Base-by-base conservation (phyloP, 306 rosid species). In the Vicia faba region DNA sequence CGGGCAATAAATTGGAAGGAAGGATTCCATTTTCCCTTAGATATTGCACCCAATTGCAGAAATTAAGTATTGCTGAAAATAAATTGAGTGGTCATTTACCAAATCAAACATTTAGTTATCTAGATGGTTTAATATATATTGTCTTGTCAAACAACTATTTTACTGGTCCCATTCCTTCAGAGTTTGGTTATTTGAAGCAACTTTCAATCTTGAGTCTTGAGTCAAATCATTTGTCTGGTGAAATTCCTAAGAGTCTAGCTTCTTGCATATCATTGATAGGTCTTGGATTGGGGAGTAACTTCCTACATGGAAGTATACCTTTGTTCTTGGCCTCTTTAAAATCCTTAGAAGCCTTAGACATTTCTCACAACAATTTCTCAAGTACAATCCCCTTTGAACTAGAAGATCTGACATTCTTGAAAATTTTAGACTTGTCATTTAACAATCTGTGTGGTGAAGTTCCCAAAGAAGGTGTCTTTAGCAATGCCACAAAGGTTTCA, bases 391-490 rank as follows among this genome's bases (percentile, higher is more conserved):
- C 78, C 0, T 10, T 0, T 18, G 78, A 45, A 60, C 33, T 84
- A 14, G 70, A 44, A 59, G 48, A 73, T 11, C 61, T 83, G 0
- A 50, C 14, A 2, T 0, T 14, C 2, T 45, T 80, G 45, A 62
- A 26, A 48, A 10, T 16, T 11, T 31, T 84, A 2, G 9, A 79
- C 67, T 15, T 84, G 7, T 84, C 86, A 19, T 73, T 28, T 20
- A 79, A 79, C 69, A 41, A 72, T 63, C 65, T 81, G 3, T 44
- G n/a, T 8, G 86, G 89, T 10, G 81, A 70, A 9, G 71, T 81
- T 43, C 89, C 86, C 1, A 40, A 0, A 11, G 53, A 56, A 49
- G 77, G 83, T 3, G 68, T 71, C 11, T 82, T 84, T 20, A 51
- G 28, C 33, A 76, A 74, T 18, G 5, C 31, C 35, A 38, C 72